Base-by-base conservation (phyloP, 441 rosid genomes). In the Biscutella laevigata region DNA sequence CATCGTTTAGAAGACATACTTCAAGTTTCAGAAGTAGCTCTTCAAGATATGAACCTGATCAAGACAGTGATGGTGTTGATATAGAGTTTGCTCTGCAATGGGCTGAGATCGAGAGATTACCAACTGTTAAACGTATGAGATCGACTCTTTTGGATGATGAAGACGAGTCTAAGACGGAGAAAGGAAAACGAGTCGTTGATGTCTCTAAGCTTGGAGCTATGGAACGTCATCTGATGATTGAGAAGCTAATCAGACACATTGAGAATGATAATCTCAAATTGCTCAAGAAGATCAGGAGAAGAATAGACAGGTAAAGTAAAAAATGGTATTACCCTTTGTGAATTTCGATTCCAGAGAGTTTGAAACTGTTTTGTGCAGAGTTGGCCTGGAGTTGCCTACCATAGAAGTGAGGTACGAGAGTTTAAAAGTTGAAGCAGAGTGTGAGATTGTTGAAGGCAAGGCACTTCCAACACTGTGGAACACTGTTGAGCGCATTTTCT, bases 381-480 rank as follows among this genome's bases (percentile, higher is more conserved):
- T 76, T 8, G 88, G 79, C 2, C 65, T 81, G 12, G 62, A 76
- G 35, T 57, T 72, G 41, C 79, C 80, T 0, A 71, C 70, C 10
- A 57, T 78, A 24, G 88, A 81, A 36, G 76, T 78, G 19, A 72
- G 80, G 45, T 76, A 64, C 32, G 26, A 43, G 43, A 59, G 64
- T 44, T 57, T 81, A 39, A 50, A 50, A 2, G 62, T 81, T 21
- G 80, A 70, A 52, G 82, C 82, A 0, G 69, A 72, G 43, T 76
- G 84, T 37, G 71, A 72, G 43, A 69, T 76, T 35, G 79, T 74
- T 26, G 63, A 69, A 49, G 82, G 84, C 40, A 76, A 67, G 54
- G 82, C 88, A 10, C 76, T 81, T 51, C 84, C 82, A 11, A 74
- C 88, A 38, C 64, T 78, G 5, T 78, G 82, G 80, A 72, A 74